Evolutionary conservation across 2,329 filamentous ascomycete genomes (phyloP), one percentile per base, ranked within the genome.

Genomic region (Conoideocrella luteorostrata): DNA sequence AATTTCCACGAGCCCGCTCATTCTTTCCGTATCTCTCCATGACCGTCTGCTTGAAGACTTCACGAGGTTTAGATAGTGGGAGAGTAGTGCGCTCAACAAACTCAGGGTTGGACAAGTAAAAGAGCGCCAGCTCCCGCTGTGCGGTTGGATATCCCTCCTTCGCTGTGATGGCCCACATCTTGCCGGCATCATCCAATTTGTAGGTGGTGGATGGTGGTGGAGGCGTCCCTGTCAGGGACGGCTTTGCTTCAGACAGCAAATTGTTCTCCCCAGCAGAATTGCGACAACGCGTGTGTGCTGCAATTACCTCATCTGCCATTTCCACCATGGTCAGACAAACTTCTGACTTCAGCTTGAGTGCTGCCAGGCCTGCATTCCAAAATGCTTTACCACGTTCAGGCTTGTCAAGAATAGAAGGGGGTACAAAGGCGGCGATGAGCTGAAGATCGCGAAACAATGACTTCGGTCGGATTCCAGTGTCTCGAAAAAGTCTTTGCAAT

Each of bases 21-120:
- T 51, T 61, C 21, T 71, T 68, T 11, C 74, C 73, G 51, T 78
- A 80, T 58, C 77, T 77, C 46, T 85, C 86, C 75, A 94, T 88
- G 54, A 93, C 80, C 44, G 88, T 80, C 53, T 86, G 84, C 65
- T 91, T 93, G 70, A 97, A 97, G 0, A 94, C 89, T 56, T 96
- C 89, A 20, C 84, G 76, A 1, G 89, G 86, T 57, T 86, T 85
- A 13, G 86, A 87, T 41, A 97, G 75, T 1, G 93, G 93, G 33
- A 94, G 71, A 0, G 89, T 88, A 7, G 88, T 85, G 20, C 87
- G 78, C 52, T 80, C 77, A 11, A 96, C 80, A 13, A 93, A 77
- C 60, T 95, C 88, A 0, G 93, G 90, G 53, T 95, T 86, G 0
- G 88, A 93, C 30, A 98, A 77, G 61, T 96, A 97, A 56, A 97